Conservation (phyloP, 805 yeast genomes). For the Candida cerambycidarum region DNA sequence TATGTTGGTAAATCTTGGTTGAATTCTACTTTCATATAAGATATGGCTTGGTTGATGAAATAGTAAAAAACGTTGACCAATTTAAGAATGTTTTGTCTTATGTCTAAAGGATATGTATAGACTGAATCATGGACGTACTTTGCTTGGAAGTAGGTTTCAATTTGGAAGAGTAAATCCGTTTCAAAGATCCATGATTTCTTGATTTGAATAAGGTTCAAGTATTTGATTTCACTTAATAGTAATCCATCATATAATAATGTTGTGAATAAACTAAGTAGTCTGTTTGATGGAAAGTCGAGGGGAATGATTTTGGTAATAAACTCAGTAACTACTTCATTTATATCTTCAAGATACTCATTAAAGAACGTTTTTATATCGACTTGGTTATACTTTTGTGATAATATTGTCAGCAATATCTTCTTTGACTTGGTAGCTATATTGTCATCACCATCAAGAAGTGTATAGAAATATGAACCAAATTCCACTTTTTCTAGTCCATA, state of each 20-base stretch:
- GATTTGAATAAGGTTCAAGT: constrained; percentile 25
- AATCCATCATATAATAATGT: constrained; percentile 30
- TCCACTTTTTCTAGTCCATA: constrained; percentile 30
- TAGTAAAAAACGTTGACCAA: constrained; percentile 34
- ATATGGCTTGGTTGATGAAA: constrained; percentile 34
- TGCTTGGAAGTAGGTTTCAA: constrained; percentile 35
- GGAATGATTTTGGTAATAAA: constrained; percentile 23
- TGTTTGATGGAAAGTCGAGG: constrained; percentile 16
- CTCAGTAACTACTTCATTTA: constrained; percentile 28
- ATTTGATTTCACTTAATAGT: constrained; percentile 39
- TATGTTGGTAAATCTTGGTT: constrained; percentile 27
- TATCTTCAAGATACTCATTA: constrained; percentile 21
- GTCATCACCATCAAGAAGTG: constrained; percentile 15
- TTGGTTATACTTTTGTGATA: not conserved
- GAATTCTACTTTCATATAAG: constrained; percentile 26
- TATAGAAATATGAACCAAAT: constrained; percentile 50
- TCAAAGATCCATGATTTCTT: constrained; percentile 47
- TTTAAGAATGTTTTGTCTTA: constrained; percentile 22
- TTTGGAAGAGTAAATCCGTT: constrained; percentile 33
- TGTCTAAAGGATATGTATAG: constrained; percentile 17
- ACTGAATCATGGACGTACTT: constrained; percentile 11
- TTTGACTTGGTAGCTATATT: constrained; percentile 4
- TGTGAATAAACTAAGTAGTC: constrained; percentile 21
- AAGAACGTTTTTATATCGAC: constrained; percentile 25
- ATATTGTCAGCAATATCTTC: constrained; percentile 8